phyloP scores from a whole-genome alignment of 163 green algal genomes.

The Prototheca wickerhamii region DNA sequence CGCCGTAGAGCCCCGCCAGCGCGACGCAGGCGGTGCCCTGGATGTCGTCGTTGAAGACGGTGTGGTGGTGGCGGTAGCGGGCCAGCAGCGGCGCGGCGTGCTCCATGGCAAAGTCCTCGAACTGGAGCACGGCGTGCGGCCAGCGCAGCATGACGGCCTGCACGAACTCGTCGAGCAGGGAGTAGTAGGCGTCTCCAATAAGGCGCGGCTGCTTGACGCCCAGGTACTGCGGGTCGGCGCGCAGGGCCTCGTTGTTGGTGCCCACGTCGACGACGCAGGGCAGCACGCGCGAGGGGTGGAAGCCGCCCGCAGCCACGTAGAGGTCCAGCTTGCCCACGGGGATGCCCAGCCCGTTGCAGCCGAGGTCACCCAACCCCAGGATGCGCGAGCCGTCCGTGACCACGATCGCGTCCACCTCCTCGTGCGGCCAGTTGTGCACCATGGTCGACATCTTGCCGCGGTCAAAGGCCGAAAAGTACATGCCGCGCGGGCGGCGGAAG shows the following conservation, averaged over 20 bases:
- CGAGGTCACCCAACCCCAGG: conserved; percentile 61
- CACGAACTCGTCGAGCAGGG: conserved; percentile 54
- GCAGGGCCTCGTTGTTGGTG: conserved; percentile 77
- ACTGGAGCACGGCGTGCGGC: conserved; percentile 55
- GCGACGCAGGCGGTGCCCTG: conserved; percentile 64
- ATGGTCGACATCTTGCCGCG: conserved; percentile 78
- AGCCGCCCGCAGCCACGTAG: conserved; percentile 67
- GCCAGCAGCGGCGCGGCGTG: conserved; percentile 79
- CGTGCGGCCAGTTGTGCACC: conserved; percentile 83
- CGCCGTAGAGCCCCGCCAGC: conserved; percentile 75
- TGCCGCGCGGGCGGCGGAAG: conserved; percentile 61
- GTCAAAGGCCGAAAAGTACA: conserved; percentile 82
- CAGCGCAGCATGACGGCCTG: conserved; percentile 30
- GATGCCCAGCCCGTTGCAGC: conserved; percentile 62
- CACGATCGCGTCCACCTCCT: conserved; percentile 61
- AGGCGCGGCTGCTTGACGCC: conserved; percentile 65
- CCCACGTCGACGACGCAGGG: conserved; percentile 85
- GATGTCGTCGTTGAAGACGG: conserved; percentile 98
- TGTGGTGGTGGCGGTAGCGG: conserved; percentile 59
- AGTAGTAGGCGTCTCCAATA: conserved; percentile 53
- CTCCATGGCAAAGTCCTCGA: conserved; percentile 72
- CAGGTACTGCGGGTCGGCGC: conserved; percentile 46
- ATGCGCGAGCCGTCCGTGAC: conserved; percentile 66
- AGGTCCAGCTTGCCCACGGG: conserved; percentile 82
- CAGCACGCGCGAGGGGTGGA: conserved; percentile 71